These are phyloP conservation scores for Metschnikowia henanensis DNA, from an alignment of 805 yeast species.

Conservation along the genomic window DNA sequence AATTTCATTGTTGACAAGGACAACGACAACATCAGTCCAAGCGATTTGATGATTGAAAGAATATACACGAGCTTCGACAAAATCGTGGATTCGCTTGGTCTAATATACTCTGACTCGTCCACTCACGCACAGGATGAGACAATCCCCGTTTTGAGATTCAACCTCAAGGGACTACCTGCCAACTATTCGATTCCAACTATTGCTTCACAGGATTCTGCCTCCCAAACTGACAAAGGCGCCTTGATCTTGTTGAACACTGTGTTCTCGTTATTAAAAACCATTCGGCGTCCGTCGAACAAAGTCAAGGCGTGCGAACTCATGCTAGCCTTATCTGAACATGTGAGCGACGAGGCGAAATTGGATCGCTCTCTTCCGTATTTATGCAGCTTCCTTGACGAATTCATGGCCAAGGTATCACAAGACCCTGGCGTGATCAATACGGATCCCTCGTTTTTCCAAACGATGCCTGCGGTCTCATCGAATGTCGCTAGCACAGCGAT, in stretches of 20 bases:
- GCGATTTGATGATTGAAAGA: slow-evolving; percentile 53
- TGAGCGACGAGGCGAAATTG: slow-evolving; percentile 80
- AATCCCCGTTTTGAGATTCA: slow-evolving; percentile 37
- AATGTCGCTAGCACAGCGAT: slow-evolving; percentile 70
- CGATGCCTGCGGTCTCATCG: slow-evolving; percentile 36
- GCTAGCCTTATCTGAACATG: slow-evolving; percentile 69
- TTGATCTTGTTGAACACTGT: slow-evolving; percentile 58
- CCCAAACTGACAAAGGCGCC: slow-evolving; percentile 36
- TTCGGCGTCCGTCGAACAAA: slow-evolving; percentile 58
- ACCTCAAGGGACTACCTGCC: slow-evolving; percentile 51
- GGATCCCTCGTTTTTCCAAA: slow-evolving; percentile 8
- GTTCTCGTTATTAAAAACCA: slow-evolving; percentile 59
- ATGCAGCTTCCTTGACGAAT: slow-evolving; percentile 69
- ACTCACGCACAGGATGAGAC: neutral
- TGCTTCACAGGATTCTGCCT: neutral
- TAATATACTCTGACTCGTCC: slow-evolving; percentile 7
- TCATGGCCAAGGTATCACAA: slow-evolving; percentile 13
- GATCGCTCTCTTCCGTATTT: slow-evolving; percentile 86
- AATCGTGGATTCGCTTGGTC: slow-evolving; percentile 28
- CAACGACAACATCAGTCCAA: slow-evolving; percentile 25
- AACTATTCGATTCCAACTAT: slow-evolving; percentile 44
- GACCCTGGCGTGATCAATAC: neutral
- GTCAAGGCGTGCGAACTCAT: slow-evolving; percentile 75
- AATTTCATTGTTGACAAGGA: slow-evolving; percentile 16
- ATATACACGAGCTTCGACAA: slow-evolving; percentile 60